Evolutionary conservation across 106 monocot genomes (phyloP).

Genomic region (Agapanthus africanus): DNA sequence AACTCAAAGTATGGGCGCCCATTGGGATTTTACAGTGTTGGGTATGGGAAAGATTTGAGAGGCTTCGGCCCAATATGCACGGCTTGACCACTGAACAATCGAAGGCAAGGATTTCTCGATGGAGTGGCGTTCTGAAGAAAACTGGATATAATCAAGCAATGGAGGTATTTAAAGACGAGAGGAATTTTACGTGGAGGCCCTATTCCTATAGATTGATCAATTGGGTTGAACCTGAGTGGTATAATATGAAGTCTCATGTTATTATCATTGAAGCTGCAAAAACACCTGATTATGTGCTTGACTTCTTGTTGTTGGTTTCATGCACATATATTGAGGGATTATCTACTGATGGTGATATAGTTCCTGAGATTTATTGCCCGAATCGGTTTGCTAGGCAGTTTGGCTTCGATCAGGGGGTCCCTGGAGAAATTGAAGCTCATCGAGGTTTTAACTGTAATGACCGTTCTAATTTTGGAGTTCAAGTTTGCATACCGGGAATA

Average conservation of each 20-base stretch:
- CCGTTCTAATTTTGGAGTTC: not conserved
- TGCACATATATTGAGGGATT: not conserved
- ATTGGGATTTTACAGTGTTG: constrained; percentile 18
- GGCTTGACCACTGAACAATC: not conserved
- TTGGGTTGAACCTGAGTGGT: not conserved
- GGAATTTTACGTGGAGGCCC: not conserved
- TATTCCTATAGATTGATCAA: not conserved
- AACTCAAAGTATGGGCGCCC: constrained; percentile 2
- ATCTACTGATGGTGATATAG: not conserved
- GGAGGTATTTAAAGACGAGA: constrained; percentile 4
- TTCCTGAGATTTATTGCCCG: not conserved
- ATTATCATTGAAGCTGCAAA: not conserved
- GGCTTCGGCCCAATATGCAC: not conserved
- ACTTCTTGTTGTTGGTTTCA: not conserved
- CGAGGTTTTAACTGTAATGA: not conserved
- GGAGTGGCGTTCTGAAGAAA: not conserved
- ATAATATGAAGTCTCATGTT: constrained; percentile 1
- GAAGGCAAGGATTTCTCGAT: not conserved
- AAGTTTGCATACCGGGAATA: constrained; percentile 8
- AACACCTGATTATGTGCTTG: not conserved
- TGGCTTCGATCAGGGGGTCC: not conserved
- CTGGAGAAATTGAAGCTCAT: not conserved
- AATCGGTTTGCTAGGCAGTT: not conserved
- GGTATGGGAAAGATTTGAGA: constrained; percentile 17
- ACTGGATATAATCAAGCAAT: not conserved